Conservation (phyloP, 106 monocot genomes). For the Phalaenopsis equestris region DNA sequence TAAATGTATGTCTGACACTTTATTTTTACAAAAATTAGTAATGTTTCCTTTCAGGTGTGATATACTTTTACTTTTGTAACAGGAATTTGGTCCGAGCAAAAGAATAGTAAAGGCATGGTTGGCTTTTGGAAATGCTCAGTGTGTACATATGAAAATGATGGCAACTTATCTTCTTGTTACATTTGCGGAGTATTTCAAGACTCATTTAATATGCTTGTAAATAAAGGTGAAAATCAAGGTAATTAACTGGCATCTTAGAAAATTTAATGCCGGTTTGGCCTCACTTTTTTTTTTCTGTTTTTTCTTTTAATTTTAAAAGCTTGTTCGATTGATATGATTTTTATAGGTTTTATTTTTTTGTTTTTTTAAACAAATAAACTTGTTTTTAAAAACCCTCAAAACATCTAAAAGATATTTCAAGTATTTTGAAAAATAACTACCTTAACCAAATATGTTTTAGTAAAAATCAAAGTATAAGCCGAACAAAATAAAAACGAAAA, state of each 20-base stretch:
- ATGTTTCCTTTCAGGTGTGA: constrained; percentile 1
- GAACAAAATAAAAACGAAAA: too few relatives aligned
- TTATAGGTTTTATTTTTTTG: too few relatives aligned
- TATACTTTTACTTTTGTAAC: neutral
- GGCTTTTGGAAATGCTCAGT: constrained; percentile 42
- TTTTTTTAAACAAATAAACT: too few relatives aligned
- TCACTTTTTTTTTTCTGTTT: too few relatives aligned
- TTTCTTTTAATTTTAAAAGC: too few relatives aligned
- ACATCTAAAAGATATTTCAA: too few relatives aligned
- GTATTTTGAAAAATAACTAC: too few relatives aligned
- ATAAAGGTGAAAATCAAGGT: constrained; percentile 31
- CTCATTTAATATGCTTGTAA: constrained; percentile 13
- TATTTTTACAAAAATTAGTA: neutral
- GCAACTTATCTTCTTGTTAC: constrained; percentile 37
- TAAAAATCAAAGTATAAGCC: too few relatives aligned
- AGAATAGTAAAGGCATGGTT: neutral
- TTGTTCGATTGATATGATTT: too few relatives aligned
- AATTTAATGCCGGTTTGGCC: too few relatives aligned
- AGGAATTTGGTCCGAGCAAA: neutral
- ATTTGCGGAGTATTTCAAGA: constrained; percentile 48
- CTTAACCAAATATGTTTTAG: too few relatives aligned
- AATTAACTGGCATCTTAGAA: neutral
- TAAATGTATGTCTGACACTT: neutral
- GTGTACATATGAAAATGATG: constrained; percentile 51
- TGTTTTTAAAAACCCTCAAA: too few relatives aligned